These are phyloP conservation scores for Eucalyptus cloeziana DNA, from an alignment of 345 rosid species.

Conservation along the genomic window DNA sequence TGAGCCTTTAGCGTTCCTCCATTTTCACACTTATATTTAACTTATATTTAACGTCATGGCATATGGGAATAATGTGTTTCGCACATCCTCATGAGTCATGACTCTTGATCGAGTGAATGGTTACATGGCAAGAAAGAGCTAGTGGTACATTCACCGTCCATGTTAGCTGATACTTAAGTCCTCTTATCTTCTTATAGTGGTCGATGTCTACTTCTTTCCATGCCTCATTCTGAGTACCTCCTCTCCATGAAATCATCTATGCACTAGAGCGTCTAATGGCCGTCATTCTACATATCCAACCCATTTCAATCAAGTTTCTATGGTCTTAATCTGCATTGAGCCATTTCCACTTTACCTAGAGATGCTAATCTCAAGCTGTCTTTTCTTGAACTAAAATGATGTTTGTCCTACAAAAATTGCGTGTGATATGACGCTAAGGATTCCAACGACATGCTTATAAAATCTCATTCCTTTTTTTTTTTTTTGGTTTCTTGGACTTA, in stretches of 20 bases:
- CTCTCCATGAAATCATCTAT: neutral
- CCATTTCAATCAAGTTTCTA: neutral
- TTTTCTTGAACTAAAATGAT: neutral
- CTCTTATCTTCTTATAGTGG: neutral
- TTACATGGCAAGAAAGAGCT: neutral
- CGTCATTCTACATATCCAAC: neutral
- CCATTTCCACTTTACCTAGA: neutral
- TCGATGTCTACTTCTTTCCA: neutral
- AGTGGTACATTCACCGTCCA: neutral
- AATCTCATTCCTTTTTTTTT: neutral
- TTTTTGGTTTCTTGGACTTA: neutral
- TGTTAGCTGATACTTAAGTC: neutral
- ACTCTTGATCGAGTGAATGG: neutral
- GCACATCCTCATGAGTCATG: neutral
- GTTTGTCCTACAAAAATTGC: neutral
- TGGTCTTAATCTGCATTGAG: neutral
- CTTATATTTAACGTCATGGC: neutral
- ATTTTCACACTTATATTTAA: neutral
- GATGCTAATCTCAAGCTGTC: neutral
- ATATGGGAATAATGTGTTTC: neutral
- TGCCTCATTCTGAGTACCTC: neutral
- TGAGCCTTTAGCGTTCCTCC: neutral
- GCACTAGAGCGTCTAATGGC: neutral
- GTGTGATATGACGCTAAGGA: neutral
- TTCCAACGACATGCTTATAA: neutral